Base-by-base conservation (phyloP, 352 stramenopile species). In the Phytophthora megakarya region DNA sequence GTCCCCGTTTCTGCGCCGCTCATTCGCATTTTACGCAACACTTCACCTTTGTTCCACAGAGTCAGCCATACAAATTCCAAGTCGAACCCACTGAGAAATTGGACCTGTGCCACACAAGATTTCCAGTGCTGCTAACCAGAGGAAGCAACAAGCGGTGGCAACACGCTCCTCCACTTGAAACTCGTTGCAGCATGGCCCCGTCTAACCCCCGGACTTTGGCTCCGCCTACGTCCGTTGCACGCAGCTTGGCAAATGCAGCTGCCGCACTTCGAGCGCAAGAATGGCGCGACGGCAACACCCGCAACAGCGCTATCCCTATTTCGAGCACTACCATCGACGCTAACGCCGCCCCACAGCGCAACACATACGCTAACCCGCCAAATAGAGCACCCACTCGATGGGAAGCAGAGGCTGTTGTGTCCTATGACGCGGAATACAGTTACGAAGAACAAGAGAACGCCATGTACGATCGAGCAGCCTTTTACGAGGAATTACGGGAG, bases 231-330 rank as follows among this genome's bases (percentile, higher is more conserved):
- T 69, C 58, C 16, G 59, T 73, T 18, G 59, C 59, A 3, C 59
- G 58, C 33, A 73, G 58, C 21, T 43, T 73, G 21, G 40, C 59
- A 2, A 33, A 52, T 13, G 59, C 65, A 7, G 65, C 65, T 0
- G 65, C 65, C 1, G 51, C 65, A 3, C 59, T 73, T 22, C 65
- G 65, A 25, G 50, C 59, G 5, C 55, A 62, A 11, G 65, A 73
- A 30, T 73, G 65, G 65, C 52, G 51, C 10, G 21, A 10, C 23
- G 11, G 3, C 3, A 18, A 32, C 38, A 6, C n/a, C 15, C 3
- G 30, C 3, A 12, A 35, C 3, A 2, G 12, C 38, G 11, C 37
- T 15, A 12, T 18, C 18, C 10, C 35, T 23, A 38, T 38, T 26
- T 12, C 23, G 7, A 54, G 22, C 54, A 16, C 8, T 23, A 12